Conservation (phyloP, 2,329 filamentous ascomycete genomes). For the Aureobasidium pullulans region DNA sequence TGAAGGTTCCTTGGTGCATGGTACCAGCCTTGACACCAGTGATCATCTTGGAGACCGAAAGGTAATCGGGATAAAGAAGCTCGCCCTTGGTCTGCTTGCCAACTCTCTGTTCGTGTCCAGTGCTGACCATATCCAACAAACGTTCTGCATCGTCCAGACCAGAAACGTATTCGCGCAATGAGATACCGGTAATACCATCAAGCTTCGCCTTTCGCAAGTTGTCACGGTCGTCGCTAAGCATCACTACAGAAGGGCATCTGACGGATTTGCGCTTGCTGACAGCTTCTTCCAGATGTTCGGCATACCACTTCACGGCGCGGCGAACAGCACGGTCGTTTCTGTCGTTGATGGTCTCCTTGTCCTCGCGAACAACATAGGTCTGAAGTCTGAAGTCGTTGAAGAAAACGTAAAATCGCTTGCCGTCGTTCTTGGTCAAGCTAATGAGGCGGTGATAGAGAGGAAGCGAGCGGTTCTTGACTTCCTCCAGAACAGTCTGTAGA, state of each 20-base stretch:
- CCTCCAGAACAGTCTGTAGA: conserved; percentile 90
- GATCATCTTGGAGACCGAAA: conserved; percentile 83
- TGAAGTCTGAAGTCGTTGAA: conserved; percentile 97
- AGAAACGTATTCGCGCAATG: conserved; percentile 66
- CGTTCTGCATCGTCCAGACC: conserved; percentile 76
- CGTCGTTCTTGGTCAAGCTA: conserved; percentile 84
- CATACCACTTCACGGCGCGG: conserved; percentile 82
- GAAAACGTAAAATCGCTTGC: conserved; percentile 97
- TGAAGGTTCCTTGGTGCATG: conserved; percentile 91
- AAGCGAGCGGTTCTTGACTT: conserved; percentile 85
- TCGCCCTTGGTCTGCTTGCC: conserved; percentile 58
- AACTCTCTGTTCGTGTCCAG: conserved; percentile 61
- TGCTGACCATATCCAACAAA: conserved; percentile 87
- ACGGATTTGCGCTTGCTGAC: conserved; percentile 46
- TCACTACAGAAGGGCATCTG: conserved; percentile 69
- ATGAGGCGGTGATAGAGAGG: conserved; percentile 92
- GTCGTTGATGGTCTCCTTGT: conserved; percentile 87
- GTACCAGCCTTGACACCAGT: conserved; percentile 84
- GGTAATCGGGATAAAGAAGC: conserved; percentile 83
- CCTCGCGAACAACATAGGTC: conserved; percentile 69
- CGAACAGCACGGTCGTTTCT: conserved; percentile 90
- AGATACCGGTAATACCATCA: conserved; percentile 64
- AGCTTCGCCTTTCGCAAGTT: conserved; percentile 75
- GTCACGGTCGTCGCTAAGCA: conserved; percentile 88
- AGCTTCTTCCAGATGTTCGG: conserved; percentile 64